Evolutionary conservation across 83 land plant species (phyloP).

Genomic region (Isoetes engelmannii): DNA sequence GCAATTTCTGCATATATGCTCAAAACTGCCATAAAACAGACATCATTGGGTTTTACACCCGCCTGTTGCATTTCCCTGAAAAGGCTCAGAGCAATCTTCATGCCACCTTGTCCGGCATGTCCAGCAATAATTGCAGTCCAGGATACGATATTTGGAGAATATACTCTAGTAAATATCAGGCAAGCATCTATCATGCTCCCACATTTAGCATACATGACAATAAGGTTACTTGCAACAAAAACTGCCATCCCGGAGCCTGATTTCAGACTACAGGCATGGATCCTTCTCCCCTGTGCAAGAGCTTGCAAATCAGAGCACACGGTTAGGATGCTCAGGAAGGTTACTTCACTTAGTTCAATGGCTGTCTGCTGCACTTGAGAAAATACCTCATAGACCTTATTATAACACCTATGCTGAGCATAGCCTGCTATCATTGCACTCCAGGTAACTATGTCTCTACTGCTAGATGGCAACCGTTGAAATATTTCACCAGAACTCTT

Average conservation of each 20-base stretch:
- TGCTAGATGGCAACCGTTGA: not conserved
- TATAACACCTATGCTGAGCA: not conserved
- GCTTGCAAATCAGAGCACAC: not conserved
- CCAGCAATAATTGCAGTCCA: not conserved
- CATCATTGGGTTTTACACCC: constrained; percentile 6
- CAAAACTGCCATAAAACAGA: not conserved
- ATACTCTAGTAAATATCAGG: not conserved
- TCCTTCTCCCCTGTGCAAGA: not conserved
- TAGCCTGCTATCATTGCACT: not conserved
- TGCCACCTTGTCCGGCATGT: not conserved
- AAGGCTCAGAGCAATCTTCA: not conserved
- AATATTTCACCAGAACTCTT: not conserved
- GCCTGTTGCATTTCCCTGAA: constrained; percentile 8
- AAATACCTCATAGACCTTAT: not conserved
- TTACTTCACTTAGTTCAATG: not conserved
- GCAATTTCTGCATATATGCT: not conserved
- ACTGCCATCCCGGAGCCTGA: not conserved
- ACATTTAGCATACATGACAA: not conserved
- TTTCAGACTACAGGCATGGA: not conserved
- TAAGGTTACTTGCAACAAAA: constrained; percentile 5
- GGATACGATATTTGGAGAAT: not conserved
- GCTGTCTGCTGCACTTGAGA: constrained; percentile 1
- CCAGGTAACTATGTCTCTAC: not conserved
- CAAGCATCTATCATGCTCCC: not conserved
- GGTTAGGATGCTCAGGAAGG: not conserved